These are phyloP conservation scores for Eucalyptus fibrosa DNA, from an alignment of 345 rosid genomes.

Conservation along the genomic window DNA sequence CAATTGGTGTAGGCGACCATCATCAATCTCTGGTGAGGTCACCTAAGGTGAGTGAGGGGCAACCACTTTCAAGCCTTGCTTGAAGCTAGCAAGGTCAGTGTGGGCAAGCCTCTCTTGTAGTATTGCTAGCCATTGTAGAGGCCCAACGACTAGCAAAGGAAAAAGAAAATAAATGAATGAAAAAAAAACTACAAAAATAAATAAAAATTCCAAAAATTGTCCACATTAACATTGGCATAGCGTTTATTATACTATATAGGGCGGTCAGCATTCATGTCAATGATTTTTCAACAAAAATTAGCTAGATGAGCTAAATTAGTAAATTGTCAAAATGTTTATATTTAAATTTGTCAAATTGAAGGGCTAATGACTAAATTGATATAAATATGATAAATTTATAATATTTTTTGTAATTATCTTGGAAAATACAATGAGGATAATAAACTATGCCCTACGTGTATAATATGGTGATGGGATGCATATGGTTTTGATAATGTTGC, in stretches of 20 bases:
- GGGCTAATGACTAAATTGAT: no score
- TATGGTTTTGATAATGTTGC: neutral
- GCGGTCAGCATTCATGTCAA: fast-evolving
- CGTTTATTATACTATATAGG: fast-evolving
- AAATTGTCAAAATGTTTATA: neutral
- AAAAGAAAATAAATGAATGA: no score
- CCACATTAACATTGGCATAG: fast-evolving
- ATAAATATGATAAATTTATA: neutral
- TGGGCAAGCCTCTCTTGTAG: neutral
- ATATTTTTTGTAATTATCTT: neutral
- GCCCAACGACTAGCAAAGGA: neutral
- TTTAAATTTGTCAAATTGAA: neutral
- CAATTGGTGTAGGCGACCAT: neutral
- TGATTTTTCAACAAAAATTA: fast-evolving
- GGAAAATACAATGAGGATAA: neutral
- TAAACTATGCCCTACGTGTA: neutral
- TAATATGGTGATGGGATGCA: neutral
- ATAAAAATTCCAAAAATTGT: neutral
- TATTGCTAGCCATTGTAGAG: neutral
- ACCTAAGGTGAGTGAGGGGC: fast-evolving
- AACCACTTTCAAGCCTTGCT: neutral
- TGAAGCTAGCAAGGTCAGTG: neutral
- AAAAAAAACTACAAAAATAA: neutral
- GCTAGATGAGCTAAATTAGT: fast-evolving
- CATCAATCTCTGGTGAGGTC: neutral